Base-by-base conservation (phyloP, 495 filamentous ascomycete species). In the Neurospora pannonica region DNA sequence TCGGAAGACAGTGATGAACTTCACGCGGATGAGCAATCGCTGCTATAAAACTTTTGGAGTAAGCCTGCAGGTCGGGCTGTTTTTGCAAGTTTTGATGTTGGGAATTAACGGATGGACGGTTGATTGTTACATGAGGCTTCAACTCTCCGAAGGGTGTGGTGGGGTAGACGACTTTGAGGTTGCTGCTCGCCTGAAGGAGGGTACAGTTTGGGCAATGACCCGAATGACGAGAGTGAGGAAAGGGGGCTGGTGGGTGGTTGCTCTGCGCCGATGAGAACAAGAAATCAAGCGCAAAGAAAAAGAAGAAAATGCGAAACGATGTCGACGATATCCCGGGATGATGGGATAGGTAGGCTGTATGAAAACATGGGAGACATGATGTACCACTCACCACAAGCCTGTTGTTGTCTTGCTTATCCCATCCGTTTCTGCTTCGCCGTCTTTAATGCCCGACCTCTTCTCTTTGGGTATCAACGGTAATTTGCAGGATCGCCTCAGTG, bases 381-480 rank as follows among this genome's bases (percentile, higher is more conserved):
- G 40, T 43, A 48, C 72, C 43, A 60, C 70, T 71, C 38, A 71
- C 70, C 31, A 73, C 73, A 24, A 70, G 17, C 54, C 28, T 62
- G 15, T 28, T 34, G 13, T 31, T 34, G 24, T 62, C 54, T 62
- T 31, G 24, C 13, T 31, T 31, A 62, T 62, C 15, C 46, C 54
- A 19, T 34, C 54, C 28, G 54, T 62, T 62, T 69, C 60, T 70
- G 71, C 54, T 71, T 74, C 67, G 46, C 76, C 73, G 71, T 60
- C 69, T 77, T 82, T 81, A 71, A 71, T 82, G 79, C 81, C 81
- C 78, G 79, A 82, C 74, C 74, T 69, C 43, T 40, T 74, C 73
- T 19, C 71, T 74, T 82, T 82, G 79, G 81, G 81, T 81, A 82
- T 42, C 81, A 81, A 82, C 71, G 70, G 54, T 9, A 67, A 67